These are phyloP conservation scores for Pyrus bretschneideri DNA, from an alignment of 306 rosid species.

Conservation along the genomic window DNA sequence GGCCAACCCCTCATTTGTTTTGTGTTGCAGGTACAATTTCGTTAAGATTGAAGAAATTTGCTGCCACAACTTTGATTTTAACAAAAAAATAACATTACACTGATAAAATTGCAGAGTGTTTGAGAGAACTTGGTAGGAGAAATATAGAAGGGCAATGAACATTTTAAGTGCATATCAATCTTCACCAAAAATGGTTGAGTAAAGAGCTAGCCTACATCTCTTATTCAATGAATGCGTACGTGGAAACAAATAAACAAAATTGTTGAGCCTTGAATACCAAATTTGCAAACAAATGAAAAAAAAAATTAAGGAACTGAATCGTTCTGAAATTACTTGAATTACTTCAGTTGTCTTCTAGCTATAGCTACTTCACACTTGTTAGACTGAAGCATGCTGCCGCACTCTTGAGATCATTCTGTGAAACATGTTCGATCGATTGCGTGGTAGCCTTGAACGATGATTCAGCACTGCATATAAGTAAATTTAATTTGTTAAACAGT, in stretches of 20 bases:
- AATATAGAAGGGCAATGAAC: neutral
- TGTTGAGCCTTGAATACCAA: neutral
- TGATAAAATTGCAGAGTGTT: neutral
- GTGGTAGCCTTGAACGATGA: conserved; percentile 13
- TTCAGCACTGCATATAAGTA: conserved; percentile 23
- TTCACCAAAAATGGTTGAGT: neutral
- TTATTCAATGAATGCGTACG: neutral
- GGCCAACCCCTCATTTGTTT: no score
- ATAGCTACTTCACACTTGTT: conserved; percentile 17
- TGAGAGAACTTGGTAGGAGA: neutral
- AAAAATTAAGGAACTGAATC: neutral
- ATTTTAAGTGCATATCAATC: neutral
- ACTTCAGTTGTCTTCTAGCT: neutral
- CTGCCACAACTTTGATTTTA: no score
- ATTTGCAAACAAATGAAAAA: neutral
- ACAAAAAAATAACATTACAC: neutral
- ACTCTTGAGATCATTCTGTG: conserved; percentile 22
- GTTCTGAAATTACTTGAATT: neutral
- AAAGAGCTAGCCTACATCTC: neutral
- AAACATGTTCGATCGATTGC: conserved; percentile 12
- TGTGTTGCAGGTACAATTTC: no score
- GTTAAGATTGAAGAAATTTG: no score
- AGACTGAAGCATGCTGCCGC: conserved; percentile 35
- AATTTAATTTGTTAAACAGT: neutral
- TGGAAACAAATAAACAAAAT: neutral